phyloP scores from a whole-genome alignment of 345 rosid genomes.

The Melaleuca alternifolia region DNA sequence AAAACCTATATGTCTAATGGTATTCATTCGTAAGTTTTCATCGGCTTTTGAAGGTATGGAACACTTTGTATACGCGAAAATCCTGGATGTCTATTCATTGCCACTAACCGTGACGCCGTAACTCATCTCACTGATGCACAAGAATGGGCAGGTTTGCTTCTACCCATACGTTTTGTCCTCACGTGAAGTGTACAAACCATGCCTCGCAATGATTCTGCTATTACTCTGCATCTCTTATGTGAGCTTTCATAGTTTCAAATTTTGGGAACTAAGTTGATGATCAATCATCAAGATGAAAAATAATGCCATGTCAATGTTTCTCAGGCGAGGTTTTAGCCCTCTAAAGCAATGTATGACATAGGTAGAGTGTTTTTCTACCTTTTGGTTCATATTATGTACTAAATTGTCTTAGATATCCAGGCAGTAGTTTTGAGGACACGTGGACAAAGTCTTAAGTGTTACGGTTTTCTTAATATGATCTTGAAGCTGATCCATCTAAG shows the following conservation, averaged over 20 bases:
- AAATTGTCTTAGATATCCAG: background rate
- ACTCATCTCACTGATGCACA: conserved; percentile 92
- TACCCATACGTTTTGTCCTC: background rate
- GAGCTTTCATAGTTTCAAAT: background rate
- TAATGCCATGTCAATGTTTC: background rate
- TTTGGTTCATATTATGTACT: background rate
- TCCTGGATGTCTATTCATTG: conserved; percentile 90
- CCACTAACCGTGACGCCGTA: conserved; percentile 91
- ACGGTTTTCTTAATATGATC: background rate
- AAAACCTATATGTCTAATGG: conserved; percentile 37
- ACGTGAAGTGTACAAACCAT: background rate
- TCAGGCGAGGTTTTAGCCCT: background rate
- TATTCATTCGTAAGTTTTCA: background rate
- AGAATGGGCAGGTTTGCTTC: conserved; percentile 84
- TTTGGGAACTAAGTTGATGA: background rate
- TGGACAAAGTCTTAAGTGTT: background rate
- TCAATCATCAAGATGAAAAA: background rate
- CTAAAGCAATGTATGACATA: background rate
- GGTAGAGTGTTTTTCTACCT: background rate
- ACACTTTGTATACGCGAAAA: conserved; percentile 91
- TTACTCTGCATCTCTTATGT: background rate
- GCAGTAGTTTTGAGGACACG: background rate
- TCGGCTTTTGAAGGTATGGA: conserved; percentile 48
- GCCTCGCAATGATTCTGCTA: background rate
- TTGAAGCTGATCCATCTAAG: background rate